A percentile compares a stretch with the other conserved stretches of the same genome.
These are phyloP conservation scores for Phyllosticta citribraziliensis DNA, from an alignment of 2,329 filamentous ascomycete species.

Conservation along the genomic window DNA sequence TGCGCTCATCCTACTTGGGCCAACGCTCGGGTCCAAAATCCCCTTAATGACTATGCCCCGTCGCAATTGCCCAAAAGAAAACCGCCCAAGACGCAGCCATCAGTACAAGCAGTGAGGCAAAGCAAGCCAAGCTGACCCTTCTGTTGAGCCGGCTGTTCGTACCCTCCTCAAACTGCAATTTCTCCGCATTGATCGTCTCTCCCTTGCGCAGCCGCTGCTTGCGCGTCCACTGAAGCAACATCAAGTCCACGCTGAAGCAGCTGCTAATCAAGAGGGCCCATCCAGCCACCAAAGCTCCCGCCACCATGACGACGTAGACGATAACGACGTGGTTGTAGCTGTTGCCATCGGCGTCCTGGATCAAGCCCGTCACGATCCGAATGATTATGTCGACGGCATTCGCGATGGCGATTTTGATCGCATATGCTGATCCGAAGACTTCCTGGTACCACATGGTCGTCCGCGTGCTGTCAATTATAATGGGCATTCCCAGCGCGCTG, in stretches of 20 bases:
- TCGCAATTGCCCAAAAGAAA: constrained; percentile 53
- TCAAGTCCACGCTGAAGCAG: constrained; percentile 34
- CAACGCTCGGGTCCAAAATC: too few relatives aligned
- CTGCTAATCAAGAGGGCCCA: constrained; percentile 31
- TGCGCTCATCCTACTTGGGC: too few relatives aligned
- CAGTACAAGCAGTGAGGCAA: constrained; percentile 35
- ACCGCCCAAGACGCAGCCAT: constrained; percentile 45
- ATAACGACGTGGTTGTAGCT: constrained; percentile 47
- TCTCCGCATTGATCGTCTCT: constrained; percentile 34
- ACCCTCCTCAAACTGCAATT: constrained; percentile 30
- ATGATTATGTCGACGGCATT: constrained; percentile 55
- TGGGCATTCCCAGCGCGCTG: constrained; percentile 44
- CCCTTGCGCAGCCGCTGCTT: constrained; percentile 42
- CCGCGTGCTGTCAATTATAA: constrained; percentile 52
- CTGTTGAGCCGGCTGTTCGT: constrained; percentile 30
- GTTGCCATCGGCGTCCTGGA: constrained; percentile 49
- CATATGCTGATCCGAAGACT: constrained; percentile 51
- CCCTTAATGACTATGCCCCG: constrained; percentile 29
- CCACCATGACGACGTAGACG: constrained; percentile 47
- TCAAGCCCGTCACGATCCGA: constrained; percentile 45
- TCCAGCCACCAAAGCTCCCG: constrained; percentile 39
- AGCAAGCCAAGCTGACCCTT: constrained; percentile 31
- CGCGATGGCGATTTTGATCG: constrained; percentile 52
- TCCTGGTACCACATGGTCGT: constrained; percentile 51
- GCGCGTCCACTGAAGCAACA: constrained; percentile 48